Base-by-base conservation (phyloP, 345 rosid genomes). In the Noccaea bulbosa region DNA sequence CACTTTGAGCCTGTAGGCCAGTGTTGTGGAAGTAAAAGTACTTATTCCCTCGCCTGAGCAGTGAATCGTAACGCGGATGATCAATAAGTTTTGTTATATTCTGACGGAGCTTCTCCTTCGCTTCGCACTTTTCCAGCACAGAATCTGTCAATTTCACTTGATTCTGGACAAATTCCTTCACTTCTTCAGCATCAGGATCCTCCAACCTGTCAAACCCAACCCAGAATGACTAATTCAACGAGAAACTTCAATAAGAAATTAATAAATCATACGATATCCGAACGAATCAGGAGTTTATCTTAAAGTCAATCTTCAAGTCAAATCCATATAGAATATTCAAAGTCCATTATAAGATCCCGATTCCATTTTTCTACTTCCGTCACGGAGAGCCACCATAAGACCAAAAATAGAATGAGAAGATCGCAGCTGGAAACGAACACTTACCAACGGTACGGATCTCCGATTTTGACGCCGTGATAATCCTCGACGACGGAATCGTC, bases 361-460 rank as follows among this genome's bases (percentile, higher is more conserved):
- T 43, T 40, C 43, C 70, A 27, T 24, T 8, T 27, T 27, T 27
- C 30, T 27, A 2, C 30, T 2, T 27, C 30, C 30, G 30, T 1
- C 2, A 4, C 22, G 22, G 2, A 27, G 30, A 27, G 43, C 24
- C 7, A 33, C 11, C 8, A 2, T 8, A 27, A 35, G 39, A 34
- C 4, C 47, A 7, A 59, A 51, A n/a, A 27, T 2, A 1, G 27
- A 40, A 49, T 1, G 44, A 48, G 27, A 30, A 56, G 17, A 48
- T 37, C 33, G 4, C 3, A 40, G 17, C 35, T 53, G 35, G 27
- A 70, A 62, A 17, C 47, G 39, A 49, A 24, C 32, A 8, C 57
- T 74, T 80, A 91, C 99, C 99, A 91, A 74, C 97, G 84, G 38
- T 91, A 91, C 38, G 96, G 97, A 76, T 94, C 97, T 48, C 75